Evolutionary conservation across 495 filamentous ascomycete species (phyloP), one percentile per base, ranked within the genome.

Genomic region (Glonium stellatum): DNA sequence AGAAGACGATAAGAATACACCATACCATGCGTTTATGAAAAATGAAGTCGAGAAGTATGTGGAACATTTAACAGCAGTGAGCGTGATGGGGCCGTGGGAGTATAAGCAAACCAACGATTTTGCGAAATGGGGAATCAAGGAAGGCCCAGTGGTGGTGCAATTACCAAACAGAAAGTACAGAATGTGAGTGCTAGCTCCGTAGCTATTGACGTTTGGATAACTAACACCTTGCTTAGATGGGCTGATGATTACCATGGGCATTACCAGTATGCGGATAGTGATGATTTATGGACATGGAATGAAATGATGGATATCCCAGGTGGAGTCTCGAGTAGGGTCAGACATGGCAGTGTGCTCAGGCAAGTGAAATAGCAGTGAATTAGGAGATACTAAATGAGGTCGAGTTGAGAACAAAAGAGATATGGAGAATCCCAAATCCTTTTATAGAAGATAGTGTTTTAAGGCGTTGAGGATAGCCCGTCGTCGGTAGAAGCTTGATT

Each of bases 21-120:
- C 44, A 10, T 48, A 48, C 44, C 44, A 48, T 22, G 44, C 18
- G 18, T 48, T 48, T 18, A 48, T 48, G 44, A 48, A 48, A 48
- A 48, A 48, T n/a, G 44, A 48, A 22, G 44, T 48, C 44, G 44
- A 48, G 15, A 48, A 48, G 13, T 22, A 48, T 22, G 22, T 48
- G 1, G 44, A 48, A 15, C 44, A 48, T 22, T 15, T 48, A 13
- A 22, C 44, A n/a, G 44, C 44, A 15, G 13, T 15, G 18, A 48
- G 44, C 44, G 44, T 48, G 22, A 22, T 19, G 44, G 44, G 44
- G 5, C 44, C 44, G 15, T 48, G 44, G 44, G 8, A 48, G 15
- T 48, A 19, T n/a, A 22, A 19, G 13, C 44, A 48, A 22, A 48
- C 18, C 18, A 22, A 22, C 18, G 44, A 48, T 48, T 48, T 48